Evolutionary conservation across 1,284 basidiomycete genomes (phyloP).

Genomic region (Pulveroboletus sp.): DNA sequence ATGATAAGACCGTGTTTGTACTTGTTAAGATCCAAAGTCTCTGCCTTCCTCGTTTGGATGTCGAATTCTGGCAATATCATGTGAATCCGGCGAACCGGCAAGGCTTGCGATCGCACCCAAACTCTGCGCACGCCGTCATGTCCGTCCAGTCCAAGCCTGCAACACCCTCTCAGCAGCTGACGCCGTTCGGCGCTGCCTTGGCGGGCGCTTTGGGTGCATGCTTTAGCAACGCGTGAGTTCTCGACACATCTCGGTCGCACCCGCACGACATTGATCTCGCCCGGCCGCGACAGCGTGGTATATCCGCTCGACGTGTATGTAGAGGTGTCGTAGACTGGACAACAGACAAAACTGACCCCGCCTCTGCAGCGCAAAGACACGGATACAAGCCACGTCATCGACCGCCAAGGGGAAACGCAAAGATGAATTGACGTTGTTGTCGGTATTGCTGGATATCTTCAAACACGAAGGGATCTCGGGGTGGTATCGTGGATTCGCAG

Average conservation of each 20-base stretch:
- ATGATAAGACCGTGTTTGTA: slow-evolving; percentile 30
- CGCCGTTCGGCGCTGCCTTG: slow-evolving; percentile 90
- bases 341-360: slow-evolving; percentile 1
- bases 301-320: slow-evolving; percentile 95
- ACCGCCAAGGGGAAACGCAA: slow-evolving; percentile 52
- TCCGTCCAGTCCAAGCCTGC: slow-evolving; percentile 33
- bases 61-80: slow-evolving; percentile 13
- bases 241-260: background rate
- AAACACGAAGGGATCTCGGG: slow-evolving; percentile 80
- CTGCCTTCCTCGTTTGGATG: slow-evolving; percentile 3
- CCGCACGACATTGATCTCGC: slow-evolving; percentile 12
- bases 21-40: slow-evolving; percentile 27
- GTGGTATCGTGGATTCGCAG: slow-evolving; percentile 91
- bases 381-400: slow-evolving; percentile 77
- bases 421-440: slow-evolving; percentile 61
- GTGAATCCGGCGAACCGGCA: no score
- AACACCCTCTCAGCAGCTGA: slow-evolving; percentile 52
- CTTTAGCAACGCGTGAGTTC: slow-evolving; percentile 86
- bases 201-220: slow-evolving; percentile 95
- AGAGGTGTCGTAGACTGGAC: background rate
- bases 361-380: slow-evolving; percentile 81
- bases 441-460: slow-evolving; percentile 70
- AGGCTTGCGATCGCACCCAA: background rate
- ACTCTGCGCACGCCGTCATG: slow-evolving; percentile 17
- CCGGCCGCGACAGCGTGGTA: slow-evolving; percentile 70